Conservation (phyloP, 257 asterid genomes). For the Jasminum sambac region DNA sequence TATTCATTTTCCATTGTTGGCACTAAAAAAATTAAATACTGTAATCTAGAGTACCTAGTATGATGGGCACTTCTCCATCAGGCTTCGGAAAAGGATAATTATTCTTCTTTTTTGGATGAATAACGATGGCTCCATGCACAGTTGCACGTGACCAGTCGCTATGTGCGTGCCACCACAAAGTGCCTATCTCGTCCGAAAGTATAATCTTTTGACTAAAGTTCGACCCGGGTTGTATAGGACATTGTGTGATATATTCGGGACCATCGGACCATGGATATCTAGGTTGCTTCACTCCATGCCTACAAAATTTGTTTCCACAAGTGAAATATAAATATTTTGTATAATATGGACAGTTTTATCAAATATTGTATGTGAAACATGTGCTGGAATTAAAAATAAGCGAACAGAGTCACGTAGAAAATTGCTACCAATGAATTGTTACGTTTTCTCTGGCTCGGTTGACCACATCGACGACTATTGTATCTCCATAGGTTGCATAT, state of each 20-base stretch:
- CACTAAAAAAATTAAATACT: no score
- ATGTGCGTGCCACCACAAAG: slow-evolving; percentile 68
- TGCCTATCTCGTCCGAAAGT: slow-evolving; percentile 46
- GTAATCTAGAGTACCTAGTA: slow-evolving; percentile 33
- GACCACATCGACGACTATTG: slow-evolving; percentile 34
- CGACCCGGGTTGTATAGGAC: slow-evolving; percentile 45
- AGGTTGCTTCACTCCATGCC: slow-evolving; percentile 58
- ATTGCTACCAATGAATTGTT: slow-evolving; percentile 40
- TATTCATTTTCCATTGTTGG: background rate
- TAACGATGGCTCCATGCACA: slow-evolving; percentile 44
- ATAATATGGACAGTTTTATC: background rate
- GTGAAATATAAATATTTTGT: background rate
- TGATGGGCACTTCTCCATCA: slow-evolving; percentile 38
- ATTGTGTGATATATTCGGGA: slow-evolving; percentile 43
- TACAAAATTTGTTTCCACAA: background rate
- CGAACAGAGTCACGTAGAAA: background rate
- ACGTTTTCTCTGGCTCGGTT: slow-evolving; percentile 35
- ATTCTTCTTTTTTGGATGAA: slow-evolving; percentile 25
- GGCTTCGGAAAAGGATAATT: slow-evolving; percentile 43
- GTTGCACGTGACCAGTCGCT: slow-evolving; percentile 53
- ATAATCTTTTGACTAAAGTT: slow-evolving; percentile 38
- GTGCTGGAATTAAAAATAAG: background rate
- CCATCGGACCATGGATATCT: slow-evolving; percentile 65
- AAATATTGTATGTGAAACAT: background rate
- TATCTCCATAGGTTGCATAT: slow-evolving; percentile 36